These are phyloP conservation scores for Aspergillus hiratsukae DNA, from an alignment of 2,329 filamentous ascomycete genomes.

Conservation along the genomic window DNA sequence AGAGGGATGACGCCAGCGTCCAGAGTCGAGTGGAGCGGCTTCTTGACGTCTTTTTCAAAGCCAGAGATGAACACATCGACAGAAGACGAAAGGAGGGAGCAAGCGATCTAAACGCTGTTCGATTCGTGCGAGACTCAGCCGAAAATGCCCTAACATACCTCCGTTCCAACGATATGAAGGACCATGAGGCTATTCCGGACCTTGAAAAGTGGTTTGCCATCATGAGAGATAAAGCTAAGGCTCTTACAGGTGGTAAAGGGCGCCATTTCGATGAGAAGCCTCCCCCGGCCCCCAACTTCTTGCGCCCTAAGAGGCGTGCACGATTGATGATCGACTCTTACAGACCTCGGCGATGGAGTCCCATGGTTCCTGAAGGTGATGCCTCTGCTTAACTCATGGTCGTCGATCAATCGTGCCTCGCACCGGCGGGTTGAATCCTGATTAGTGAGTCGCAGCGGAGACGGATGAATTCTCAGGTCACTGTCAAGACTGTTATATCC, in stretches of 20 bases:
- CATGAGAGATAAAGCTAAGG: slow-evolving; percentile 32
- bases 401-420: neutral
- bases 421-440: neutral
- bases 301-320: slow-evolving; percentile 5
- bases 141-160: slow-evolving; percentile 32
- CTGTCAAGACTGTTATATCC: neutral
- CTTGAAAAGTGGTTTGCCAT: slow-evolving; percentile 29
- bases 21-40: slow-evolving; percentile 15
- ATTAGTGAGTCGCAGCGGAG: neutral
- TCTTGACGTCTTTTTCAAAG: slow-evolving; percentile 30
- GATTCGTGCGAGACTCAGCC: slow-evolving; percentile 42
- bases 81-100: slow-evolving; percentile 20
- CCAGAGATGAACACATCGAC: slow-evolving; percentile 35
- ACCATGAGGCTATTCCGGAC: slow-evolving; percentile 15
- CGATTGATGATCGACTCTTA: slow-evolving; percentile 23
- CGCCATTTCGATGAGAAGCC: slow-evolving; percentile 32
- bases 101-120: slow-evolving; percentile 24
- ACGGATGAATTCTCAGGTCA: neutral
- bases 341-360: slow-evolving; percentile 11
- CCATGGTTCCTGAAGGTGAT: neutral
- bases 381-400: neutral
- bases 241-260: slow-evolving; percentile 36
- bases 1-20: neutral
- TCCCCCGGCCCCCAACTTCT: slow-evolving; percentile 3
- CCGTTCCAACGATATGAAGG: neutral